These are phyloP conservation scores for Boletus rubropictus DNA, from an alignment of 768 basidiomycete genomes.

Conservation along the genomic window DNA sequence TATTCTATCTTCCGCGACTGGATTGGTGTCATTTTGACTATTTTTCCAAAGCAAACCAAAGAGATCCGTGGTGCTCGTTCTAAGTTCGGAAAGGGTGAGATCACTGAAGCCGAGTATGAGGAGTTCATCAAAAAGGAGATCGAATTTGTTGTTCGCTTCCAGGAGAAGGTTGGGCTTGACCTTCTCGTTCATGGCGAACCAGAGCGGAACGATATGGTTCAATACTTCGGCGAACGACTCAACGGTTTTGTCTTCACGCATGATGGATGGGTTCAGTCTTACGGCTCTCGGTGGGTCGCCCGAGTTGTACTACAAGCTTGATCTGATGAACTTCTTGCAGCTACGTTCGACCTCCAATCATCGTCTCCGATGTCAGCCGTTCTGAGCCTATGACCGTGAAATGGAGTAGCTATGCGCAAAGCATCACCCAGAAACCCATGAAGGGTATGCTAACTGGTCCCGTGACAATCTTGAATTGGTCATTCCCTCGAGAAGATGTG, in stretches of 20 bases:
- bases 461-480: conserved; percentile 99
- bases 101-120: conserved; percentile 84
- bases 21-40: conserved; percentile 5
- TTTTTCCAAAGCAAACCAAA: conserved; percentile 77
- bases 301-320: conserved; percentile 3
- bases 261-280: conserved; percentile 99
- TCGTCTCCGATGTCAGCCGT: conserved; percentile 96
- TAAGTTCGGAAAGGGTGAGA: conserved; percentile 87
- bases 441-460: conserved; percentile 99
- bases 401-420: conserved; percentile 97
- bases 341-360: conserved; percentile 97
- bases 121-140: conserved; percentile 99
- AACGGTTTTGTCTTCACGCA: conserved; percentile 97
- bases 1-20: conserved; percentile 4
- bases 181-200: conserved; percentile 98
- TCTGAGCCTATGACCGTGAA: conserved; percentile 89
- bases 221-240: conserved; percentile 98
- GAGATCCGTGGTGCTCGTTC: conserved; percentile 97
- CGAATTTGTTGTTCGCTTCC: conserved; percentile 88
- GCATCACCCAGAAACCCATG: conserved; percentile 88
- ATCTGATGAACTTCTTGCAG: conserved; percentile 31
- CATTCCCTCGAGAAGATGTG: conserved; percentile 99
- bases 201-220: conserved; percentile 99
- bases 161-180: conserved; percentile 94
- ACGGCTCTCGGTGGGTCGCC: conserved; percentile 82